Conservation (phyloP, 78 protist species). For the Trichosphaerium sp. region DNA sequence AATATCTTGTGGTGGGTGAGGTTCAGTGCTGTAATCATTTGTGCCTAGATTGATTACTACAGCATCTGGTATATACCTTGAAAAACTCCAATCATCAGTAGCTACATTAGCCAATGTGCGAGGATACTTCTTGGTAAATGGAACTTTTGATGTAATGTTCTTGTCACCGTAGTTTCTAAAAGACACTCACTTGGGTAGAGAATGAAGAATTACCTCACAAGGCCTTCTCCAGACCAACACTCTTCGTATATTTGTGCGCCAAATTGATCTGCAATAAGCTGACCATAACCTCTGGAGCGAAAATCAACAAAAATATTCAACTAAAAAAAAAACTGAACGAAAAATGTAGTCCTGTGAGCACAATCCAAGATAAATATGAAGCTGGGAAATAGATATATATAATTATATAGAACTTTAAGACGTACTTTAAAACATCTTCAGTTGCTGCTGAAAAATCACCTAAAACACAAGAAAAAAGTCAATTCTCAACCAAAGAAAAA, state of each 20-base stretch:
- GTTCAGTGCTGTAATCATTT: slow-evolving; percentile 9
- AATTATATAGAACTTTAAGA: neutral
- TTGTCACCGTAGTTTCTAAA: slow-evolving; percentile 10
- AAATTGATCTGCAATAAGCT: slow-evolving; percentile 3
- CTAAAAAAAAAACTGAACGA: neutral
- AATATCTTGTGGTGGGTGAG: slow-evolving; percentile 12
- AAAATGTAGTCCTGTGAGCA: neutral
- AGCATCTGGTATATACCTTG: slow-evolving; percentile 2
- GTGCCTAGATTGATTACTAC: slow-evolving; percentile 29
- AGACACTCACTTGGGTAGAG: too few species aligned
- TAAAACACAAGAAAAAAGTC: too few species aligned
- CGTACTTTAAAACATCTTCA: slow-evolving; percentile 10
- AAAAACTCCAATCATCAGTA: neutral
- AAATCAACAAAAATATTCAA: neutral
- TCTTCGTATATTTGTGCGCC: slow-evolving; percentile 2
- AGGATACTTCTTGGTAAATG: slow-evolving; percentile 10
- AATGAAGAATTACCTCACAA: too few species aligned
- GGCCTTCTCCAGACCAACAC: slow-evolving; percentile 27
- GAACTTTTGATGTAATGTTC: neutral
- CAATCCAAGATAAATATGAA: too few species aligned
- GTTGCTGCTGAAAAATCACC: neutral
- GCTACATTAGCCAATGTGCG: neutral
- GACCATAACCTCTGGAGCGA: slow-evolving; percentile 12
- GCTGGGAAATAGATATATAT: too few species aligned
- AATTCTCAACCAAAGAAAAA: too few species aligned